A percentile compares a stretch with the other conserved stretches of the same genome.
Evolutionary conservation across 2,329 filamentous ascomycete species (phyloP).

Genomic region (Claviceps cyperi): DNA sequence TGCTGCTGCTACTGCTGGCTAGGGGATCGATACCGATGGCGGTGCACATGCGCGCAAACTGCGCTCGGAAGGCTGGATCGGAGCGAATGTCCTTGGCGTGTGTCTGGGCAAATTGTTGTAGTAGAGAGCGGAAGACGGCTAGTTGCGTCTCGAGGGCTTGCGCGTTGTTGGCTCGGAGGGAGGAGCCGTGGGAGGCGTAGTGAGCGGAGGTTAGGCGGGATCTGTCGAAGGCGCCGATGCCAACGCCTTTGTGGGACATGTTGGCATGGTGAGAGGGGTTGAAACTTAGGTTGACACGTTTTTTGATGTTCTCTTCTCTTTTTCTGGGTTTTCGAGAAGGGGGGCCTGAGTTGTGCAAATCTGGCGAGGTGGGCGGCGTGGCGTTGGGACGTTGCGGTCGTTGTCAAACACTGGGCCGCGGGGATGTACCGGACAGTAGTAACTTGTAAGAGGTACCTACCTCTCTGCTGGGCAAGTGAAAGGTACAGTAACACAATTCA

Average conservation of each 20-base stretch:
- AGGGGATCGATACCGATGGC: constrained; percentile 93
- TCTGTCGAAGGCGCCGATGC: constrained; percentile 79
- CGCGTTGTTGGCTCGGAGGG: constrained; percentile 71
- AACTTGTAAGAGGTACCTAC: too few relatives aligned
- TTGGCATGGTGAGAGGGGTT: not conserved
- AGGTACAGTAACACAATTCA: too few relatives aligned
- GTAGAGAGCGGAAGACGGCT: constrained; percentile 84
- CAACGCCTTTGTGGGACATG: constrained; percentile 71
- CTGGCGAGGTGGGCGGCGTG: too few relatives aligned
- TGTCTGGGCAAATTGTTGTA: constrained; percentile 89
- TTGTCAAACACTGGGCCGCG: too few relatives aligned
- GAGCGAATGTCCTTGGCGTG: constrained; percentile 94
- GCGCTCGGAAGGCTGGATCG: constrained; percentile 84
- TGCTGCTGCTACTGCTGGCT: constrained; percentile 31
- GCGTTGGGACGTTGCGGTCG: too few relatives aligned
- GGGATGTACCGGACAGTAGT: too few relatives aligned
- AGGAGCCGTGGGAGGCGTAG: constrained; percentile 79
- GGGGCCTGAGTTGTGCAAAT: too few relatives aligned
- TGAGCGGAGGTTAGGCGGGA: constrained; percentile 73
- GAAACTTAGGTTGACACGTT: too few relatives aligned
- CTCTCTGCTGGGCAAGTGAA: too few relatives aligned
- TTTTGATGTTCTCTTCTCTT: not conserved
- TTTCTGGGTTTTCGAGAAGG: not conserved
- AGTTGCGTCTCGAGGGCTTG: constrained; percentile 84
- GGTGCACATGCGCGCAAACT: constrained; percentile 97